Conservation (phyloP, 371 early-diverging fungal genomes). For the Blakeslea trispora region DNA sequence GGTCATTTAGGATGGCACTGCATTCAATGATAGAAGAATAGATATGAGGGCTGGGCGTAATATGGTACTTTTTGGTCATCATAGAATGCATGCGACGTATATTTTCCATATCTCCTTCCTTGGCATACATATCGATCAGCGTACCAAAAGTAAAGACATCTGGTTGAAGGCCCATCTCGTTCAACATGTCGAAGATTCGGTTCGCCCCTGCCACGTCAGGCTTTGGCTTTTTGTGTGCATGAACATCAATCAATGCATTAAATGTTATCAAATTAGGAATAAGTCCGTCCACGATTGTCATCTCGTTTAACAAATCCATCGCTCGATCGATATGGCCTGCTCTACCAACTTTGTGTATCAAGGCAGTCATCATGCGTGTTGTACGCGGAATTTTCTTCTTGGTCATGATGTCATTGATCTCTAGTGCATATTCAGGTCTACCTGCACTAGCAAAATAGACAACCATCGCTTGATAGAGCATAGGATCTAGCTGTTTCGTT, state of each 20-base stretch:
- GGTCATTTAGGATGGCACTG: slow-evolving; percentile 32
- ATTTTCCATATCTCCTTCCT: slow-evolving; percentile 33
- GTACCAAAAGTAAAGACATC: slow-evolving; percentile 39
- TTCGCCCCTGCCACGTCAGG: slow-evolving; percentile 37
- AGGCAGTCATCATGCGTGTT: slow-evolving; percentile 36
- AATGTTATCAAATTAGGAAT: slow-evolving; percentile 44
- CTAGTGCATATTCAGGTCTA: slow-evolving; percentile 39
- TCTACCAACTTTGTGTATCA: slow-evolving; percentile 53
- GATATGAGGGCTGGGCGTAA: slow-evolving; percentile 32
- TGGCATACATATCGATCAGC: slow-evolving; percentile 48
- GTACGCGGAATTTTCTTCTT: slow-evolving; percentile 33
- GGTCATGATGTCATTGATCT: slow-evolving; percentile 45
- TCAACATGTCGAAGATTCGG: slow-evolving; percentile 29
- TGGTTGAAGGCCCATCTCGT: slow-evolving; percentile 30
- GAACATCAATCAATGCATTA: slow-evolving; percentile 53
- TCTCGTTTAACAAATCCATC: slow-evolving; percentile 39
- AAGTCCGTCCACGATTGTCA: slow-evolving; percentile 22
- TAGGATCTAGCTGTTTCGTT: slow-evolving; percentile 24
- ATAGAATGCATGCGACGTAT: slow-evolving; percentile 30
- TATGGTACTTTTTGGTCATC: slow-evolving; percentile 23
- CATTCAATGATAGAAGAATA: slow-evolving; percentile 41
- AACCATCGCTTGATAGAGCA: slow-evolving; percentile 34
- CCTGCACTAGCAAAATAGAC: slow-evolving; percentile 45
- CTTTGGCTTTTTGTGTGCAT: slow-evolving; percentile 41
- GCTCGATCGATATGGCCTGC: slow-evolving; percentile 35